phyloP scores from a whole-genome alignment of 2,329 filamentous ascomycete species.

The Lithohypha guttulata region DNA sequence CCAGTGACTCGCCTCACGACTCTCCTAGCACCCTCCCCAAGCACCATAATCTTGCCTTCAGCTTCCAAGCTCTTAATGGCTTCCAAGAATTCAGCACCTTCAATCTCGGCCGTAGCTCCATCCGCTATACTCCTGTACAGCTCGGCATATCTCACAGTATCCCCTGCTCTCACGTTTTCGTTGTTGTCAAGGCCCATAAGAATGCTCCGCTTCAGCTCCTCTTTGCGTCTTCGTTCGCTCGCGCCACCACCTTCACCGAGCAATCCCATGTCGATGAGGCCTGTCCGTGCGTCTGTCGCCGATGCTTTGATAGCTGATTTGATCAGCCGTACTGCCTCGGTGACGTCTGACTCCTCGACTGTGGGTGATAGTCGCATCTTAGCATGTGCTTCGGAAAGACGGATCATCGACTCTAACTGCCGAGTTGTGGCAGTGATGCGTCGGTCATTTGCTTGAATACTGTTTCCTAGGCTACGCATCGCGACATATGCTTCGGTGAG shows the following conservation, averaged over 20 bases:
- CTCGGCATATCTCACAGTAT: constrained; percentile 66
- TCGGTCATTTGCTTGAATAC: constrained; percentile 78
- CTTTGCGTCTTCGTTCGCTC: constrained; percentile 69
- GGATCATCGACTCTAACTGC: constrained; percentile 97
- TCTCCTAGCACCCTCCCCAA: constrained; percentile 74
- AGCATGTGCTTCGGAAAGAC: constrained; percentile 87
- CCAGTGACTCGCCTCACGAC: constrained; percentile 66
- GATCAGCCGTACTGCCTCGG: constrained; percentile 85
- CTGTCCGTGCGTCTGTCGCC: constrained; percentile 82
- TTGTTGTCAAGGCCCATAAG: constrained; percentile 63
- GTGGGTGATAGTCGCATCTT: constrained; percentile 80
- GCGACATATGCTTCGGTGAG: constrained; percentile 81
- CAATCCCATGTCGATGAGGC: constrained; percentile 92
- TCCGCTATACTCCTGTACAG: constrained; percentile 63
- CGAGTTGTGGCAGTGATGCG: constrained; percentile 95
- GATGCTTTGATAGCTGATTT: constrained; percentile 90
- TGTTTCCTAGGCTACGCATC: constrained; percentile 87
- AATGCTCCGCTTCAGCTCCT: constrained; percentile 73
- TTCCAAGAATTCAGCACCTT: constrained; percentile 71
- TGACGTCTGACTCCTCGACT: constrained; percentile 73
- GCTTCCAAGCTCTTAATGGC: constrained; percentile 69
- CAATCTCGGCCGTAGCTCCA: constrained; percentile 56
- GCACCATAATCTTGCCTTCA: constrained; percentile 70
- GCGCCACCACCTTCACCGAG: constrained; percentile 89
- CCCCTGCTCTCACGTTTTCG: constrained; percentile 39